Evolutionary conservation across 441 rosid genomes (phyloP).

Genomic region (Euphorbia celastroides): DNA sequence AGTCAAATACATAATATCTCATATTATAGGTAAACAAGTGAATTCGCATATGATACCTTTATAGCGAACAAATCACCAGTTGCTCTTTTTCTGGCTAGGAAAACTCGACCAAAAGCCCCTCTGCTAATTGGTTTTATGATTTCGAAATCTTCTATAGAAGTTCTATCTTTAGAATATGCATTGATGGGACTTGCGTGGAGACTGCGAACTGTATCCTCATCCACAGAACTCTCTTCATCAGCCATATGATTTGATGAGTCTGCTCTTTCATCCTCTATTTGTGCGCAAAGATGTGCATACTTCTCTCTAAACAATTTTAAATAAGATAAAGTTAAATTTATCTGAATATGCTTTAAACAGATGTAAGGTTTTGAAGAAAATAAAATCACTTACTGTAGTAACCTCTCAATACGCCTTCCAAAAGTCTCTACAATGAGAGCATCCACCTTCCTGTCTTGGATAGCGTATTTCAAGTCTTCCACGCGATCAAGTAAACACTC

Average conservation of each 20-base stretch:
- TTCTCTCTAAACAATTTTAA: conserved; percentile 63
- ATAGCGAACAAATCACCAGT: conserved; percentile 96
- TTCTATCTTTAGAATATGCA: conserved; percentile 71
- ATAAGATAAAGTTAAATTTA: conserved; percentile 5
- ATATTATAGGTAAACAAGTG: background rate
- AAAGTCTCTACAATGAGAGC: conserved; percentile 95
- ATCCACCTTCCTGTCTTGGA: conserved; percentile 94
- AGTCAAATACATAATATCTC: background rate
- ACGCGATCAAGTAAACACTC: conserved; percentile 73
- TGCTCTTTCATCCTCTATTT: conserved; percentile 75
- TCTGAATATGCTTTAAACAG: conserved; percentile 11
- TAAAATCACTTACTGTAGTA: conserved; percentile 60
- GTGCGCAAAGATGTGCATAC: conserved; percentile 72
- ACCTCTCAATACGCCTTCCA: conserved; percentile 94
- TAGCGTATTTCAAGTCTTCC: conserved; percentile 84
- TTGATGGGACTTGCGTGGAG: conserved; percentile 86
- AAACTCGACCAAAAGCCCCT: conserved; percentile 96
- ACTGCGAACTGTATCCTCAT: conserved; percentile 78
- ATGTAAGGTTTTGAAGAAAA: conserved; percentile 5
- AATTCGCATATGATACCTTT: conserved; percentile 48
- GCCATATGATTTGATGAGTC: conserved; percentile 50
- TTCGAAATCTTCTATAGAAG: conserved; percentile 96
- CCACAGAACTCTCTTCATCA: conserved; percentile 83
- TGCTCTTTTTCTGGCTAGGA: conserved; percentile 85
- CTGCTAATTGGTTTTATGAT: conserved; percentile 97